A percentile compares a stretch with the other conserved stretches of the same genome.
Conservation (phyloP, 2,329 filamentous ascomycete species). For the Rutstroemia sp. region DNA sequence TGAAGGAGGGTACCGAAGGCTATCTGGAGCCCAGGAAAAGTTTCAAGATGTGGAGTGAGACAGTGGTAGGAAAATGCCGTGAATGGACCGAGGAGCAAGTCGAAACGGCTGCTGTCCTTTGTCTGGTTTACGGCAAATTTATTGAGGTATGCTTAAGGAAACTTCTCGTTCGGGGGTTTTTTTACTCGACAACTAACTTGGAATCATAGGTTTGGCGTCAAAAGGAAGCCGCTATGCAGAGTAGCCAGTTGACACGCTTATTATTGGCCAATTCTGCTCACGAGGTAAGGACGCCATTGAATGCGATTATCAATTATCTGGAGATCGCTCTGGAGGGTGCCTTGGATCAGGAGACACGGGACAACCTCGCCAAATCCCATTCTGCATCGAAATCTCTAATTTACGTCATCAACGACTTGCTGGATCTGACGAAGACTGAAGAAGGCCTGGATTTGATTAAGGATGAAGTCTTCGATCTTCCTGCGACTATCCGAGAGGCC, state of each 20-base stretch:
- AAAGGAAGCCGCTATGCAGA: conserved; percentile 78
- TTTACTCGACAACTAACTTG: neutral
- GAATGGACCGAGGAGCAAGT: conserved; percentile 88
- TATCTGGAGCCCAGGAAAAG: conserved; percentile 73
- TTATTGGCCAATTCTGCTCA: conserved; percentile 84
- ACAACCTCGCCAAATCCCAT: conserved; percentile 77
- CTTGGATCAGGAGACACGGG: conserved; percentile 73
- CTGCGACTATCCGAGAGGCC: conserved; percentile 65
- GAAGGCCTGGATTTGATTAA: conserved; percentile 73
- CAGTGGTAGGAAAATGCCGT: conserved; percentile 64
- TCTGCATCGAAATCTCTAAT: conserved; percentile 89
- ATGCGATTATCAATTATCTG: conserved; percentile 91
- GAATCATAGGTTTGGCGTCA: conserved; percentile 73
- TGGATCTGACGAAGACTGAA: conserved; percentile 84
- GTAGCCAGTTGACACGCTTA: conserved; percentile 69
- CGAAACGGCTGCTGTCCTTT: conserved; percentile 81
- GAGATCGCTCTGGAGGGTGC: conserved; percentile 81
- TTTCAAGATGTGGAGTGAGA: conserved; percentile 77
- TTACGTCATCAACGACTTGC: conserved; percentile 86
- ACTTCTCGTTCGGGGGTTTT: neutral
- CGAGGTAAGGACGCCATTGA: conserved; percentile 83
- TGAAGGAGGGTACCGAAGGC: conserved; percentile 63
- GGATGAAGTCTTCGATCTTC: conserved; percentile 71
- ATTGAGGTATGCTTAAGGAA: conserved; percentile 56
- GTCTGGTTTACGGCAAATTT: conserved; percentile 76